Conservation (phyloP, 495 filamentous ascomycete species). For the Pseudotulostoma volvatum region DNA sequence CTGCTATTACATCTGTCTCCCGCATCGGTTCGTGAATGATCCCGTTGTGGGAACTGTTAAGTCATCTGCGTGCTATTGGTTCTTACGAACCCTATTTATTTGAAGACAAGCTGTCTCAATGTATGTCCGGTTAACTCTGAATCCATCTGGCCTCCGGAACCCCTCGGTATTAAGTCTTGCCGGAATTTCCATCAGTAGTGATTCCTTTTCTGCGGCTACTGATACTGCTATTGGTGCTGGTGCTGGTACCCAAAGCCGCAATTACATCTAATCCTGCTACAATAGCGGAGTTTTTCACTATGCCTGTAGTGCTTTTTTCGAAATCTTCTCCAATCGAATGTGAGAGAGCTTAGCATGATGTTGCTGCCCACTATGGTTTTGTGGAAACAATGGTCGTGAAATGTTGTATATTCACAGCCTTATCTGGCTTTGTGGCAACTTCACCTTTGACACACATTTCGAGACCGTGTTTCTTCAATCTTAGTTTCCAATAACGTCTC, state of each 20-base stretch:
- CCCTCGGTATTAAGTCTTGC: neutral
- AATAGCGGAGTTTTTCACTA: conserved; percentile 8
- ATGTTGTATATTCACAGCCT: conserved; percentile 9
- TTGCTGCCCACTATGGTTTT: conserved; percentile 9
- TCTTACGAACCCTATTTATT: neutral
- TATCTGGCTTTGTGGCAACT: conserved; percentile 7
- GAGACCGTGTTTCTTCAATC: conserved; percentile 2
- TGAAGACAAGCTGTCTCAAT: neutral
- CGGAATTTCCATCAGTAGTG: neutral
- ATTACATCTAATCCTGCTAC: conserved; percentile 4
- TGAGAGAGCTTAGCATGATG: conserved; percentile 2
- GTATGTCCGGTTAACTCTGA: neutral
- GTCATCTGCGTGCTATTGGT: neutral
- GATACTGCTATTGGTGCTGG: too few relatives aligned
- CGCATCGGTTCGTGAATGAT: too few relatives aligned
- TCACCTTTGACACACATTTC: conserved; percentile 3
- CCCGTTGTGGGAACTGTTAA: too few relatives aligned
- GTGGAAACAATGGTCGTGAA: conserved; percentile 9
- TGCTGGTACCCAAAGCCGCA: neutral
- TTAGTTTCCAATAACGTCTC: conserved; percentile 3
- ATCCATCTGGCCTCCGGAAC: neutral
- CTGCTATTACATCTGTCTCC: neutral
- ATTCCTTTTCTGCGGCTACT: neutral
- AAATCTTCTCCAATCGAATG: neutral
- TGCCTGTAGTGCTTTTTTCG: conserved; percentile 4